Conservation (phyloP, 139 green algal species). For the Chlorokybus atmophyticus region DNA sequence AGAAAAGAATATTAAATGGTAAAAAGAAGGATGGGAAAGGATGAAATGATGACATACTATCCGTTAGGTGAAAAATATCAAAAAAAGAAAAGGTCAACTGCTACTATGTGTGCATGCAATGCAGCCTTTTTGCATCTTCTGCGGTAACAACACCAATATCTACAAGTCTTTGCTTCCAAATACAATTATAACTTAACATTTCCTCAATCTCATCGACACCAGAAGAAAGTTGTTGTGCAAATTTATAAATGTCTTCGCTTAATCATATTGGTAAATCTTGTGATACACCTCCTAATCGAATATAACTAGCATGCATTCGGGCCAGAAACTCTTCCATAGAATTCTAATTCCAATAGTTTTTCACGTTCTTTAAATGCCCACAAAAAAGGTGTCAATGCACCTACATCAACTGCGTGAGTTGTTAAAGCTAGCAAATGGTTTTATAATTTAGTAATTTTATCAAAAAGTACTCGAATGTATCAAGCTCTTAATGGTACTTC, state of each 20-base stretch:
- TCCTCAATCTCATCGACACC: conserved; percentile 78
- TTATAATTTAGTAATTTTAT: conserved; percentile 64
- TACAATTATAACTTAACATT: conserved; percentile 68
- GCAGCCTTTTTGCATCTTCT: too few species aligned
- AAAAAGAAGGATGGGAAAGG: too few species aligned
- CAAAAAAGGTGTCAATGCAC: conserved; percentile 66
- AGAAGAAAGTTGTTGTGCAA: conserved; percentile 58
- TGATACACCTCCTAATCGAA: conserved; percentile 47
- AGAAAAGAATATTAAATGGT: too few species aligned
- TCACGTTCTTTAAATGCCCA: conserved; percentile 77
- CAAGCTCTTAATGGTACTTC: conserved; percentile 43
- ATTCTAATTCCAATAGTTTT: conserved; percentile 77
- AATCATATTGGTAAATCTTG: conserved; percentile 64
- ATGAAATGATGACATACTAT: too few species aligned
- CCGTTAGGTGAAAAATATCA: too few species aligned
- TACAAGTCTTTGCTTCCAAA: conserved; percentile 76
- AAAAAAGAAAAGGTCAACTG: too few species aligned
- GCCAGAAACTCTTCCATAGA: conserved; percentile 68
- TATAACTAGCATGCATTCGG: conserved; percentile 69
- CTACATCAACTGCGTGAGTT: conserved; percentile 54
- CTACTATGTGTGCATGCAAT: too few species aligned
- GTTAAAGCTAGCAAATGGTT: conserved; percentile 66
- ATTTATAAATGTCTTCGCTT: conserved; percentile 66
- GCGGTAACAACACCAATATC: conserved; percentile 71
- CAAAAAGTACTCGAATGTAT: conserved; percentile 72